phyloP scores from a whole-genome alignment of 129 eudicot species.

The Saussurea involucrata region DNA sequence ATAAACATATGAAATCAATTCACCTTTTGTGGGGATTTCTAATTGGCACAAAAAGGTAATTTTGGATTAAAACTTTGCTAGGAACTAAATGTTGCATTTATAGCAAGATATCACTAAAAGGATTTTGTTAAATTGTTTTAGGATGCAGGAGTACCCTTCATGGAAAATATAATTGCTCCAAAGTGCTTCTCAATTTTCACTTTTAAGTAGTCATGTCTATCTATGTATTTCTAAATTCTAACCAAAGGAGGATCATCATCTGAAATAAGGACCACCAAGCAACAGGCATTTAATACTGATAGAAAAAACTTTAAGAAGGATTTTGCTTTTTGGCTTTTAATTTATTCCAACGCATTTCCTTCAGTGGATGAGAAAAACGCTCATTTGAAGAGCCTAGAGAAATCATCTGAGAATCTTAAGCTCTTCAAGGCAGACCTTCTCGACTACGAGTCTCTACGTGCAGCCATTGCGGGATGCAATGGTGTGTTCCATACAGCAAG shows the following conservation, averaged over 20 bases:
- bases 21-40: neutral
- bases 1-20: neutral
- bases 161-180: neutral
- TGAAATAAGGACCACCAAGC: neutral
- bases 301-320: neutral
- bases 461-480: constrained; percentile 62
- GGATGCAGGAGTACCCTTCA: neutral
- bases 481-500: constrained; percentile 88
- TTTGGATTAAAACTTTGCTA: neutral
- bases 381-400: constrained; percentile 64
- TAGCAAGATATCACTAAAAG: neutral
- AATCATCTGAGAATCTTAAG: constrained; percentile 62
- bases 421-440: constrained; percentile 77
- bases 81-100: neutral
- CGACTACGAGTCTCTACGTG: constrained; percentile 50
- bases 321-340: neutral
- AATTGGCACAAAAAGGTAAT: neutral
- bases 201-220: neutral
- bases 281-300: neutral
- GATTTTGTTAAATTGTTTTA: neutral
- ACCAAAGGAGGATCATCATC: neutral
- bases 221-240: neutral
- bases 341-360: constrained; percentile 2
- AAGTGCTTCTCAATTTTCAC: neutral
- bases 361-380: constrained; percentile 55